Evolutionary conservation across 1,139 yeast genomes (phyloP), one percentile per base, ranked within the genome.

Genomic region (Pichia sp.): DNA sequence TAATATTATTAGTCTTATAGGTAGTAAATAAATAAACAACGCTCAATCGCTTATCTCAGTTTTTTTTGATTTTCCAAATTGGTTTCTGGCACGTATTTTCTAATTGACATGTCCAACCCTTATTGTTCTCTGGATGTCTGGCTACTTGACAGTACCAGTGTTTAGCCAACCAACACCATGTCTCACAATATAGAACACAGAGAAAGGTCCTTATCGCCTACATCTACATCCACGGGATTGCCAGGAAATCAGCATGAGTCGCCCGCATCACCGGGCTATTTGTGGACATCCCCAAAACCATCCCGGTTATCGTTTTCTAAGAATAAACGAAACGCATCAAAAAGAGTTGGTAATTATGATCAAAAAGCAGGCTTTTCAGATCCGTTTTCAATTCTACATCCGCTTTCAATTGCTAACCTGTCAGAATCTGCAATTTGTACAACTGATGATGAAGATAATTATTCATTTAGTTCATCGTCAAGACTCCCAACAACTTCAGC

Each of bases 351-450:
- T n/a, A 18, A 11, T n/a, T 1, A 22, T 28, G 31, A 28, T 3
- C 10, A 6, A 1, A 1, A 3, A n/a, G 13, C n/a, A 14, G 11
- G 13, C 3, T 50, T 50, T 5, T 22, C 42, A 8, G 42, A 45
- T 19, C 49, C 47, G 6, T 50, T 46, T n/a, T 30, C 33, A 11
- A 36, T 27, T 28, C 31, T 30, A 13, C 47, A 36, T n/a, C 46
- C 48, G 10, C 42, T 49, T 28, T 18, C 50, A 3, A 25, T 41
- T 31, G 34, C 48, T 0, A 51, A 51, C 25, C 27, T 51, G 18
- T 43, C 54, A 10, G 66, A 62, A 28, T 57, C 62, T 0, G 66
- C 65, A 13, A 53, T 63, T 11, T 49, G 56, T 30, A 48, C 63
- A 5, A 60, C 60, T n/a, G 66, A 62, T 34, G 66, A 61, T 13